These are phyloP conservation scores for Chrysoporthe deuterocubensis DNA, from an alignment of 2,329 filamentous ascomycete species.

Conservation along the genomic window DNA sequence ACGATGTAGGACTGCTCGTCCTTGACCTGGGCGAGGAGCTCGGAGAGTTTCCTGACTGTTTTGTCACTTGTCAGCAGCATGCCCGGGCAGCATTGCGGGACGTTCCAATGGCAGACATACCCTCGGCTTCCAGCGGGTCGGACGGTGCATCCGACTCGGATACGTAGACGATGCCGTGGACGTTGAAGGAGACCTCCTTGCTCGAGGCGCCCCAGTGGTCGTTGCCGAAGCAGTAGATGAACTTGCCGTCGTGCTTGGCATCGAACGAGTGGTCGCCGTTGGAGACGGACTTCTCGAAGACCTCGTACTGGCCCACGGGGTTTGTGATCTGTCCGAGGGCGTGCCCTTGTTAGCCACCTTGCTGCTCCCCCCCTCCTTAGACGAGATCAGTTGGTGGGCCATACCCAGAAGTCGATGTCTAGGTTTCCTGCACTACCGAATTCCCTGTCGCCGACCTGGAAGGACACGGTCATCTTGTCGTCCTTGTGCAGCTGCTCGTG, in stretches of 20 bases:
- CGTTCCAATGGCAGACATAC: constrained; percentile 52
- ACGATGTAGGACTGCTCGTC: constrained; percentile 98
- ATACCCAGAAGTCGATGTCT: constrained; percentile 97
- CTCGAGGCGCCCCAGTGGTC: constrained; percentile 95
- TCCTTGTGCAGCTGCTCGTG: constrained; percentile 90
- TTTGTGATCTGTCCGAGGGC: constrained; percentile 68
- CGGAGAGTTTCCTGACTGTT: constrained; percentile 78
- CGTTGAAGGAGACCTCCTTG: constrained; percentile 99
- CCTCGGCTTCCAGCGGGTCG: constrained; percentile 90
- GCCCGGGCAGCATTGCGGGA: not conserved
- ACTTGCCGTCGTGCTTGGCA: constrained; percentile 83
- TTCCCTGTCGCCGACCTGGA: constrained; percentile 96
- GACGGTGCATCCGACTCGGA: constrained; percentile 81
- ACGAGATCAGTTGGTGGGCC: constrained; percentile 34
- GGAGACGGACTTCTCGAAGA: constrained; percentile 79
- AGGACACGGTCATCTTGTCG: constrained; percentile 98
- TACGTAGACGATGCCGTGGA: constrained; percentile 97
- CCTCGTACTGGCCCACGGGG: constrained; percentile 74
- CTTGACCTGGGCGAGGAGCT: constrained; percentile 89
- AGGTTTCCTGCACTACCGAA: constrained; percentile 94
- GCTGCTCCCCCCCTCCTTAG: not conserved
- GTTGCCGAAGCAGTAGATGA: constrained; percentile 98
- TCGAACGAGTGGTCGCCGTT: constrained; percentile 94
- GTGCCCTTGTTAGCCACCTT: constrained; percentile 30
- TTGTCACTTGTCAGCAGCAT: constrained; percentile 23